phyloP scores from a whole-genome alignment of 495 filamentous ascomycete genomes.

The Saxophila tyrrhenica region DNA sequence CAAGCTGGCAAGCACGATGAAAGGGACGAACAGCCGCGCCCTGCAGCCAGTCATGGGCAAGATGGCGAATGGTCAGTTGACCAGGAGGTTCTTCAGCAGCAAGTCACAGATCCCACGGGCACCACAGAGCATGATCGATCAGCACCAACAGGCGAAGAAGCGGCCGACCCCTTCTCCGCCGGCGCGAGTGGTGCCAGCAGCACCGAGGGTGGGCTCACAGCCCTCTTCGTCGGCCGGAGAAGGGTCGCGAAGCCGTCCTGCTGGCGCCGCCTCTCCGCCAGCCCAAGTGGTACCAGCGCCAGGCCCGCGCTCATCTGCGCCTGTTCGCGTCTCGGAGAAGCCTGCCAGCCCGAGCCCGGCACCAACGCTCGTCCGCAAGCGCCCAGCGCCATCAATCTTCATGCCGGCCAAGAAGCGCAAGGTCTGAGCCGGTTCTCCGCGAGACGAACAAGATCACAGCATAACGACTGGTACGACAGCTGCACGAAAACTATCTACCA shows the following conservation, averaged over 20 bases:
- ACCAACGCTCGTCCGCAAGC: conserved; percentile 3
- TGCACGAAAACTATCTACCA: no score
- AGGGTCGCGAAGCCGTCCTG: not conserved
- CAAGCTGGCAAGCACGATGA: not conserved
- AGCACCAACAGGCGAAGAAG: not conserved
- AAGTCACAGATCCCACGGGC: not conserved
- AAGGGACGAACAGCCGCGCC: not conserved
- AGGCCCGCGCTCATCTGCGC: not conserved
- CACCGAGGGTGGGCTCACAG: no score
- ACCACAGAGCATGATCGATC: not conserved
- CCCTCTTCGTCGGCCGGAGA: no score
- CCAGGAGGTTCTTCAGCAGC: not conserved
- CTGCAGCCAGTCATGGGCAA: not conserved
- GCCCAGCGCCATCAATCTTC: conserved; percentile 8
- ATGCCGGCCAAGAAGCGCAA: conserved; percentile 17
- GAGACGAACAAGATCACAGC: no score
- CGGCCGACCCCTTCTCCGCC: not conserved
- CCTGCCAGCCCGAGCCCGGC: conserved; percentile 1
- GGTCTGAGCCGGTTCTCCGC: not conserved
- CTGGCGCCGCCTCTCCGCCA: not conserved
- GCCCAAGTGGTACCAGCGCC: not conserved
- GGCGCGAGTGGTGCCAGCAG: not conserved
- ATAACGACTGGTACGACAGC: no score
- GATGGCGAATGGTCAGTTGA: not conserved
- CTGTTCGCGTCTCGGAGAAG: no score